Base-by-base conservation (phyloP, 2,329 filamentous ascomycete species). In the Colletotrichum paranaense region DNA sequence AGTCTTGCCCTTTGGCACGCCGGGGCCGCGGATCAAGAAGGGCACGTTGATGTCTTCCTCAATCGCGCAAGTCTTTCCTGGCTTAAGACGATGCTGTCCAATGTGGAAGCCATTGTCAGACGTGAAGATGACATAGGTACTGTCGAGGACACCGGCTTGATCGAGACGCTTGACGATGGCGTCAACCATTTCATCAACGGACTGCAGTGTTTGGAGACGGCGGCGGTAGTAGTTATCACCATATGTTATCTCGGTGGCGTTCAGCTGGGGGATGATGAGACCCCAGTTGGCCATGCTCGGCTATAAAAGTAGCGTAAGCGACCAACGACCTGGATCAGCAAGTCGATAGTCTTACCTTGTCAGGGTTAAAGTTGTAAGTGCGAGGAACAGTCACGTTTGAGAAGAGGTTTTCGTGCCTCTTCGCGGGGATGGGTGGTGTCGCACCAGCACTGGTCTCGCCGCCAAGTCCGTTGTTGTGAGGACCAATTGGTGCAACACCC, bases 341-440 rank as follows among this genome's bases (percentile, higher is more conserved):
- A 3, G 16, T 38, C 2, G 19, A 12, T n/a, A 82, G 49, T 79
- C 58, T 68, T 9, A 89, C 88, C 74, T 84, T 81, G 3, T 89
- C 86, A 0, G 92, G 92, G 76, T 95, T 94, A 80, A 94, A 94
- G 78, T 90, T 90, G 0, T 85, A 82, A 0, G 87, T 91, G 9
- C 92, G 84, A 0, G 92, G 92, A 0, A 93, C 87, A 26, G 84
- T 87, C 0, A 85, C 87, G 32, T 89, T 86, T 2, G 85, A 79
- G 78, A 94, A 94, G 0, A 94, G 84, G 77, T 92, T 81, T 53
- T 86, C 83, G 74, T 95, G 92, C 56, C 92, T 85, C 55, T 89
- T 83, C 0, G 91, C 87, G 0, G 92, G 87, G 19, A 92, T 84
- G 0, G 91, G 91, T 0, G 85, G 84, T 6, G 70, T 73, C 26